A percentile compares a stretch with the other conserved stretches of the same genome.
phyloP scores from a whole-genome alignment of 768 basidiomycete genomes.

The Agrocybe praecox region DNA sequence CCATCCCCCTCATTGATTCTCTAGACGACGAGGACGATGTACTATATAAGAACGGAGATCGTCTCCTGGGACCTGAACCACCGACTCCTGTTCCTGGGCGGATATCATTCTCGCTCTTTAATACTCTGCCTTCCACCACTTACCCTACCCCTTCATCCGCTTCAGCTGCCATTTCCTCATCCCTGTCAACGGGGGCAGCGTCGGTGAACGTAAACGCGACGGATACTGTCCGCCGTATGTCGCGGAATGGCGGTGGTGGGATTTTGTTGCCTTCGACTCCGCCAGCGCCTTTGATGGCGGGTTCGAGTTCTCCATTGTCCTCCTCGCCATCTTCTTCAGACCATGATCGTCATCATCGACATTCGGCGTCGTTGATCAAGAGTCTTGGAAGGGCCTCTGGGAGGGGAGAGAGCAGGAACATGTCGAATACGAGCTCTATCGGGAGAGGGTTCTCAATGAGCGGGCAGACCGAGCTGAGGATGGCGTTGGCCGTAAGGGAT shows the following conservation, averaged over 20 bases:
- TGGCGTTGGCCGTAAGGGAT: conserved; percentile 43
- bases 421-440: too few relatives aligned
- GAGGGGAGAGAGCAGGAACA: too few relatives aligned
- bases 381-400: background rate
- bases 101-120: conserved; percentile 10
- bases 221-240: background rate
- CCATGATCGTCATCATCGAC: too few relatives aligned
- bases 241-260: background rate
- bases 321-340: background rate
- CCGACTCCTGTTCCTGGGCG: conserved; percentile 13
- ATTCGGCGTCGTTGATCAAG: too few relatives aligned
- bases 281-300: background rate
- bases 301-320: background rate
- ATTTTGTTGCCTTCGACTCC: background rate
- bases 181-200: background rate
- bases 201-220: background rate
- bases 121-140: conserved; percentile 1
- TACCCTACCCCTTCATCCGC: background rate
- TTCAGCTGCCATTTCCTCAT: background rate
- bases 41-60: conserved; percentile 16
- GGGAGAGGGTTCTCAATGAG: conserved; percentile 53
- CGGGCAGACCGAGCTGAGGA: conserved; percentile 60
- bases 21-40: background rate
- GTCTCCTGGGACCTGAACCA: conserved; percentile 11
- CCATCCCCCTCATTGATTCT: conserved; percentile 8